These are phyloP conservation scores for Backusella liffmaniae DNA, from an alignment of 192 early-diverging fungal genomes.

Conservation along the genomic window DNA sequence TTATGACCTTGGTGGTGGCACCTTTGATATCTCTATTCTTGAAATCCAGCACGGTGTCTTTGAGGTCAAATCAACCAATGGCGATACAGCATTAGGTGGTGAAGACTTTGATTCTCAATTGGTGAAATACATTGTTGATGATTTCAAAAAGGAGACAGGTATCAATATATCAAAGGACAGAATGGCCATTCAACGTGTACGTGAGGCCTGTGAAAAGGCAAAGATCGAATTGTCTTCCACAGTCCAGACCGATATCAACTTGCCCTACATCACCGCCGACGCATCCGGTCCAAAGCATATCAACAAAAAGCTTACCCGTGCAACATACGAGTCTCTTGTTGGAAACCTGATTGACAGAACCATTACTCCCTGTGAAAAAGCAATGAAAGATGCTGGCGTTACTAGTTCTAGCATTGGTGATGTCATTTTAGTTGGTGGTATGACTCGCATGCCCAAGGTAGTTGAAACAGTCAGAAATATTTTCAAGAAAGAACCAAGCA, in stretches of 20 bases:
- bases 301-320: conserved; percentile 89
- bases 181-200: conserved; percentile 96
- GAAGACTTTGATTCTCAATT: conserved; percentile 75
- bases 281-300: conserved; percentile 94
- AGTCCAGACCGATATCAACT: conserved; percentile 94
- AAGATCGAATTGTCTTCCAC: conserved; percentile 98
- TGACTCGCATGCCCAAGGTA: conserved; percentile 98
- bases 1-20: conserved; percentile 97
- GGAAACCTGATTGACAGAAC: conserved; percentile 85
- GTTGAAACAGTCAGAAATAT: conserved; percentile 86
- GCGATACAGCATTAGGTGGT: conserved; percentile 86
- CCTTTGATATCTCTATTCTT: conserved; percentile 99
- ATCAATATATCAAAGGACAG: conserved; percentile 85
- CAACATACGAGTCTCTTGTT: conserved; percentile 85
- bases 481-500: conserved; percentile 91
- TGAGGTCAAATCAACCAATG: conserved; percentile 98
- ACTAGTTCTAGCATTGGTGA: conserved; percentile 82
- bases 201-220: conserved; percentile 97
- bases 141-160: conserved; percentile 92
- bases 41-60: conserved; percentile 98
- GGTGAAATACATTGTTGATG: conserved; percentile 75
- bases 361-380: conserved; percentile 91
- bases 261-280: conserved; percentile 94
- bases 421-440: conserved; percentile 96
- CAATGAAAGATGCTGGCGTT: conserved; percentile 94